phyloP scores from a whole-genome alignment of 164 flowering plant species.

The Dillenia turbinata region DNA sequence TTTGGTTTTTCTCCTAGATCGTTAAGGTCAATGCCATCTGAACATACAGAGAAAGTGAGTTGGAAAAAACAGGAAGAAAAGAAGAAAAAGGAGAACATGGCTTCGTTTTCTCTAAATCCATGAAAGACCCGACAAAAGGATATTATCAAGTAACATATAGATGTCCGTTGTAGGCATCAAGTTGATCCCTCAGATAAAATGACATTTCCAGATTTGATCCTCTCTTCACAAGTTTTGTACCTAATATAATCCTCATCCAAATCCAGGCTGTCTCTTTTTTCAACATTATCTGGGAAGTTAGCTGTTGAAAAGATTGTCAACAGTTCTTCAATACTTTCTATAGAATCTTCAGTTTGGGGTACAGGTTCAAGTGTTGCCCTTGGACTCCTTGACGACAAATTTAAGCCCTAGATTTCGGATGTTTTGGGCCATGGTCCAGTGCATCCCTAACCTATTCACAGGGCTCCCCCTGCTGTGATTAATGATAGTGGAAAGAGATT shows the following conservation, averaged over 20 bases:
- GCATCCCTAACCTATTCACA: too few species aligned
- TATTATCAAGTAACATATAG: too few species aligned
- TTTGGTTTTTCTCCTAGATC: conserved; percentile 58
- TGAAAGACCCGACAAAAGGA: too few species aligned
- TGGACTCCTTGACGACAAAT: conserved; percentile 50
- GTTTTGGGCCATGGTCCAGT: too few species aligned
- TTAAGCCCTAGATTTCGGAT: conserved; percentile 22
- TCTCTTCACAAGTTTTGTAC: conserved; percentile 21
- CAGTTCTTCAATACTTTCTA: conserved; percentile 53
- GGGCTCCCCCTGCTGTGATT: too few species aligned
- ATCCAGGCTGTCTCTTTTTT: conserved; percentile 19
- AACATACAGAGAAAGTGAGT: conserved; percentile 6
- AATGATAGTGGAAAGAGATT: too few species aligned
- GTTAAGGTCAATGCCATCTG: conserved; percentile 91
- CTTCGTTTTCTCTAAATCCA: too few species aligned
- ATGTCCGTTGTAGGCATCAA: too few species aligned
- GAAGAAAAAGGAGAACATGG: background rate
- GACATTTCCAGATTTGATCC: too few species aligned
- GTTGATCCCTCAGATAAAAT: too few species aligned
- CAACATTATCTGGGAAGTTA: conserved; percentile 45
- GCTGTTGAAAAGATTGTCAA: conserved; percentile 44
- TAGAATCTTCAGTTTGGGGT: conserved; percentile 37
- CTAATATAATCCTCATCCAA: conserved; percentile 42
- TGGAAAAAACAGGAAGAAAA: background rate
- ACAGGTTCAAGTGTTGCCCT: conserved; percentile 43